Base-by-base conservation (phyloP, 2,329 filamentous ascomycete species). In the Fusarium agapanthi region DNA sequence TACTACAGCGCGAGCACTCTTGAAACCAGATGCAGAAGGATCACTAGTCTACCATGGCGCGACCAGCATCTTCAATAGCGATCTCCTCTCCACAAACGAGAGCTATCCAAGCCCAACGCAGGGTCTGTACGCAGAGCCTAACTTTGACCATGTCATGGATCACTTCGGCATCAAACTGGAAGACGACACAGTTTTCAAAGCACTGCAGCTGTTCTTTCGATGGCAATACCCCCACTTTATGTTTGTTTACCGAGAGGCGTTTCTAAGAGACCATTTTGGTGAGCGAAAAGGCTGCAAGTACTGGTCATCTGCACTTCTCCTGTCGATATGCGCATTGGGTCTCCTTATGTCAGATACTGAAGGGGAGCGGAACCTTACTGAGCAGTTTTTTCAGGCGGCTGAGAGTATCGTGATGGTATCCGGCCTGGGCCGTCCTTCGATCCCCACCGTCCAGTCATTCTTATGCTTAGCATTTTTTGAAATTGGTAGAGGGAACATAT, bases 151-250 rank as follows among this genome's bases (percentile, higher is more conserved):
- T 6, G 60, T 63, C 0, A 35, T 60, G 30, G 30, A 63, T n/a
- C 54, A 63, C 12, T 63, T 63, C n/a, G 60, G 60, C 5, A 63
- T 63, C 20, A 63, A 59, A 4, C 4, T 63, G 30, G 41, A 37
- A 3, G 60, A 63, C 4, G 28, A 60, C 9, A 59, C 54, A 16
- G 43, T 41, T 7, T 41, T 63, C 4, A 63, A 63, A 16, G 60
- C 60, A 20, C 15, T 63, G 7, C 54, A 60, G 7, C 54, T 60
- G 16, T 63, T 63, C n/a, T 63, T 63, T 24, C 54, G 60, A 11
- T 63, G 60, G 60, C 60, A 63, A 24, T 63, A 63, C 3, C 60
- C 60, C 11, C 60, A 63, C 10, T 63, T 63, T 13, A 63, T 63
- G 60, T 63, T 63, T 3, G 28, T 63, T 6, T 63, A 63, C 2